Conservation (phyloP, 106 monocot genomes). For the Hemerocallis citrina region DNA sequence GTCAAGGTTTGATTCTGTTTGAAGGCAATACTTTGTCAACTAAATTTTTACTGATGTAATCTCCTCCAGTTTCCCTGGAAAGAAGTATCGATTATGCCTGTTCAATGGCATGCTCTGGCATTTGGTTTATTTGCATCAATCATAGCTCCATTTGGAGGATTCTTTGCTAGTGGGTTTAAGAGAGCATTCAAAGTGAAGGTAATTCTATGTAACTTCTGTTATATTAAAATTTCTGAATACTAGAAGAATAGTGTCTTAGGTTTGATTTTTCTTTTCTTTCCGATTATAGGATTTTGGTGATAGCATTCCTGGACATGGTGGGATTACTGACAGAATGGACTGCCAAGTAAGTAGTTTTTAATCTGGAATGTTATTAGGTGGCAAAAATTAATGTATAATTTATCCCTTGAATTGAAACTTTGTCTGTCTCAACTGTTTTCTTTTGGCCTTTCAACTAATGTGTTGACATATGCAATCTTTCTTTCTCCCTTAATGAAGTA, state of each 20-base stretch:
- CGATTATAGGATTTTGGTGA: conserved; percentile 90
- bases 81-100: conserved; percentile 57
- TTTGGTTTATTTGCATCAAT: conserved; percentile 98
- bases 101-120: conserved; percentile 96
- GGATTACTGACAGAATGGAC: conserved; percentile 99
- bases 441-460: no score
- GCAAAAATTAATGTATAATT: no score
- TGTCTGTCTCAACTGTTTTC: no score
- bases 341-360: conserved; percentile 59
- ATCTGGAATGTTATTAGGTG: background rate
- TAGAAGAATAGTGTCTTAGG: background rate
- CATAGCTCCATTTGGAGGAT: conserved; percentile 98
- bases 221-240: background rate
- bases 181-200: conserved; percentile 97
- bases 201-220: background rate
- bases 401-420: no score
- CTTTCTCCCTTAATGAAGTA: no score
- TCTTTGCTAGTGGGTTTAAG: conserved; percentile 98
- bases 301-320: conserved; percentile 99
- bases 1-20: background rate
- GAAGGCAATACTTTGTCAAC: no score
- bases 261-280: background rate
- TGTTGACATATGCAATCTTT: no score
- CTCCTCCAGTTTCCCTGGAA: conserved; percentile 78
- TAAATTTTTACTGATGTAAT: background rate